Base-by-base conservation (phyloP, 306 rosid species). In the Glycine soja region DNA sequence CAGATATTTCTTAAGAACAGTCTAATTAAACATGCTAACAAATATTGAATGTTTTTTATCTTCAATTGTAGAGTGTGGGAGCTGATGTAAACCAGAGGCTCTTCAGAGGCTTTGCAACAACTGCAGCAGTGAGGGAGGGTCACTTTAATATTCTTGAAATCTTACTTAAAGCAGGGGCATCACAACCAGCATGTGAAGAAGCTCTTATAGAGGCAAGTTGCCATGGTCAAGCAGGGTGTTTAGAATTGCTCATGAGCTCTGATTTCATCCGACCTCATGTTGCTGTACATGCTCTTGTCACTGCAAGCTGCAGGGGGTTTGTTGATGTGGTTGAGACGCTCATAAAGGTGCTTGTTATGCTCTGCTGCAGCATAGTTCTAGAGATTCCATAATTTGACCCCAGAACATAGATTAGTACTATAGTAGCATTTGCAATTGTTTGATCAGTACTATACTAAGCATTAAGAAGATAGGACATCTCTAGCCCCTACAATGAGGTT, bases 161-260 rank as follows among this genome's bases (percentile, higher is more conserved):
- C 86, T 85, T 95, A 72, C 82, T 95, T 46, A 95, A 89, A 83
- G 95, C 90, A 82, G 99, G 99, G 65, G 95, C 97, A 69, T 93
- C 94, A 13, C 99, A 91, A 86, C 94, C 94, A 71, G 97, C 99
- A 63, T 95, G 97, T 80, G 99, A 95, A 84, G 99, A 95, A 81
- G 99, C 99, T 77, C 90, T 95, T 69, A 16, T 92, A 67, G 97
- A 91, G 90, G 93, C 97, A 59, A 92, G 97, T 78, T 91, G 83
- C 85, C 97, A 92, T 71, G 97, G 97, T 54, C 91, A 83, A 69
- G 97, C 95, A 51, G 86, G 81, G 82, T 69, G 77, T 79, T 89
- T 79, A 5, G 92, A 93, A 83, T 83, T 90, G 80, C 95, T 95
- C 74, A 92, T 95, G 95, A 87, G 92, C 85, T 90, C 97, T 52